These are phyloP conservation scores for Bipolaris victoriae DNA, from an alignment of 2,329 filamentous ascomycete species.

Conservation along the genomic window DNA sequence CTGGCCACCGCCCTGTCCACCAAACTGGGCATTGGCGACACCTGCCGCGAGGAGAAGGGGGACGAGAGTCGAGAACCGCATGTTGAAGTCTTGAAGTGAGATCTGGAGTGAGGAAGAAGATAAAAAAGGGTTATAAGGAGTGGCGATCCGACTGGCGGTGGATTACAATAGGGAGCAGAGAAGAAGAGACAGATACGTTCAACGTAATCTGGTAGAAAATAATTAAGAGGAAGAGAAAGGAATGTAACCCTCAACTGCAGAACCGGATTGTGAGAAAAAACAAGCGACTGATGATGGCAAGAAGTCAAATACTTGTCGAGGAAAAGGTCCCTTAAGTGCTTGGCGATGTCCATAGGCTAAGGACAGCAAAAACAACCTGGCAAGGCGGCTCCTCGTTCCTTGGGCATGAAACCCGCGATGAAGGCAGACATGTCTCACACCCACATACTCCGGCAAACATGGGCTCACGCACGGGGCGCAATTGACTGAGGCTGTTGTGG, in stretches of 20 bases:
- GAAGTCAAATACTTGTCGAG: slow-evolving; percentile 36
- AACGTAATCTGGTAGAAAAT: slow-evolving; percentile 47
- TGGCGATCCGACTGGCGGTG: slow-evolving; percentile 47
- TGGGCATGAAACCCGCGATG: slow-evolving; percentile 50
- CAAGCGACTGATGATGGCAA: slow-evolving; percentile 43
- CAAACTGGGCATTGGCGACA: slow-evolving; percentile 43
- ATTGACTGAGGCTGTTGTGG: slow-evolving; percentile 36
- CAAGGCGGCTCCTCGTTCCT: slow-evolving; percentile 41
- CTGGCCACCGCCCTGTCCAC: background rate
- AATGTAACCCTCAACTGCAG: slow-evolving; percentile 50
- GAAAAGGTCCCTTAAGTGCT: slow-evolving; percentile 39
- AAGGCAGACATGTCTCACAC: slow-evolving; percentile 49
- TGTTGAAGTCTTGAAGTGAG: slow-evolving; percentile 27
- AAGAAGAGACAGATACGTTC: slow-evolving; percentile 49
- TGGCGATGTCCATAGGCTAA: slow-evolving; percentile 36
- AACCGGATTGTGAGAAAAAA: slow-evolving; percentile 35
- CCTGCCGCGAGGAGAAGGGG: slow-evolving; percentile 45
- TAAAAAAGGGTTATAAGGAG: slow-evolving; percentile 35
- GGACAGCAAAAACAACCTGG: slow-evolving; percentile 25
- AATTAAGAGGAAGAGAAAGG: slow-evolving; percentile 49
- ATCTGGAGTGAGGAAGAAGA: slow-evolving; percentile 24
- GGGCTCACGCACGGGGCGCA: slow-evolving; percentile 36
- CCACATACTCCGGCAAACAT: slow-evolving; percentile 34
- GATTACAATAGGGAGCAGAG: slow-evolving; percentile 32
- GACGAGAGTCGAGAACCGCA: slow-evolving; percentile 46